Evolutionary conservation across 2,329 filamentous ascomycete genomes (phyloP).

Genomic region (Penicillium hesseltinei): DNA sequence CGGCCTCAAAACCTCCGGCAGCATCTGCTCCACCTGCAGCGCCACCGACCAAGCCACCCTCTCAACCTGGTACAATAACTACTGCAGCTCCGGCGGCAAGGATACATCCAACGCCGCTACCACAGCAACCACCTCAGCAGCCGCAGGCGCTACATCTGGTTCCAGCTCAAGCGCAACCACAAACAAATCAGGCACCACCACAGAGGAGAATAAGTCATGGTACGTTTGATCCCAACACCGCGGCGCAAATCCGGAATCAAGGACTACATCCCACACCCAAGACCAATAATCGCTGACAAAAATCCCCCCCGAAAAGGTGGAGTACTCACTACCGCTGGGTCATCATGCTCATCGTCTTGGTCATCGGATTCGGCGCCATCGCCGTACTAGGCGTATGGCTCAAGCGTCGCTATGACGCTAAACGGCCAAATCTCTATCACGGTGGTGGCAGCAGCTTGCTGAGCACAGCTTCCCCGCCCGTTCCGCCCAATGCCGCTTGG

Average conservation of each 20-base stretch:
- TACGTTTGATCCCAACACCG: constrained; percentile 15
- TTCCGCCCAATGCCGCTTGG: constrained; percentile 18
- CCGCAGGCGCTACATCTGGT: constrained; percentile 21
- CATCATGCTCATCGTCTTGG: constrained; percentile 73
- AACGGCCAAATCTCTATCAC: constrained; percentile 42
- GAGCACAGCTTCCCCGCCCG: constrained; percentile 14
- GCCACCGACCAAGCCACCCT: constrained; percentile 57
- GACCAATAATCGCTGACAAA: neutral
- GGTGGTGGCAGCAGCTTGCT: constrained; percentile 28
- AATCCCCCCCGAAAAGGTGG: constrained; percentile 18
- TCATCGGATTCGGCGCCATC: constrained; percentile 65
- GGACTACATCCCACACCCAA: neutral
- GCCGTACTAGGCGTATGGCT: constrained; percentile 68
- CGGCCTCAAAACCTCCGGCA: constrained; percentile 57
- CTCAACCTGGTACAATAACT: constrained; percentile 67
- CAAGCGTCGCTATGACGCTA: constrained; percentile 70
- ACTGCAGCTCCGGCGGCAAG: constrained; percentile 56
- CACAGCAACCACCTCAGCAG: constrained; percentile 23
- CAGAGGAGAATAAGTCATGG: constrained; percentile 25
- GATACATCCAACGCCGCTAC: constrained; percentile 32
- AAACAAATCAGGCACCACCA: neutral
- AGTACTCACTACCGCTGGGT: constrained; percentile 74
- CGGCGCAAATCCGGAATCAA: neutral
- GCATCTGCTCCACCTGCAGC: constrained; percentile 63
- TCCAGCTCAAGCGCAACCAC: neutral